Evolutionary conservation across 495 filamentous ascomycete genomes (phyloP), one percentile per base, ranked within the genome.

Genomic region (Aspergillus conjunctus): DNA sequence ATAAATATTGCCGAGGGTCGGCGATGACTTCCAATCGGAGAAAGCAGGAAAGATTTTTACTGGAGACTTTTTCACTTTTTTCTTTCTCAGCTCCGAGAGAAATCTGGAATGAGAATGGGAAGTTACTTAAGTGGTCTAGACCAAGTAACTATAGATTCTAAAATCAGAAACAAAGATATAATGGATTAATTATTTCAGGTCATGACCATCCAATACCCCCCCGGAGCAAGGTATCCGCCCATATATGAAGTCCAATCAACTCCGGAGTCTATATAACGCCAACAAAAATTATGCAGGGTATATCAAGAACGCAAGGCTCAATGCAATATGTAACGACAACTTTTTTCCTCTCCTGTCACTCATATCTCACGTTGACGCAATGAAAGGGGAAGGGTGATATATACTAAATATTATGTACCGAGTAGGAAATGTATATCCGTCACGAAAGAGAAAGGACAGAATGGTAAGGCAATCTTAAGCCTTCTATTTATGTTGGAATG

Each of bases 401-500:
- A 59, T 56, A 63, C 57, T 69, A 66, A 61, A 60, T 33, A 67
- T 67, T 69, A 69, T 60, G 56, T 60, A 62, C 41, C 58, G 45
- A 48, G 39, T 26, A 22, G 52, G 43, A 45, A 3, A 53, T 17
- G 45, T 44, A 52, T 49, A 34, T 53, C 30, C 21, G 31, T 17
- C 21, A 31, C 6, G 41, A 11, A 30, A 45, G 43, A 54, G 26
- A 37, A 22, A 41, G 21, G 52, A 14, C 18, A 15, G 17, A 45
- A 21, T 11, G 20, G 46, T 21, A 33, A 15, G 31, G 17, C 22
- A 56, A 34, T 18, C 11, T 14, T 52, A 31, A 17, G 33, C 39
- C 33, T 26, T 34, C 12, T 62, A 62, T 56, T 76, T 76, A n/a
- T n/a, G n/a, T n/a, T n/a, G n/a, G 66, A 79, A 77, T 12, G 76